Evolutionary conservation across 768 basidiomycete species (phyloP).

Genomic region (Leccinum subtestaceum): DNA sequence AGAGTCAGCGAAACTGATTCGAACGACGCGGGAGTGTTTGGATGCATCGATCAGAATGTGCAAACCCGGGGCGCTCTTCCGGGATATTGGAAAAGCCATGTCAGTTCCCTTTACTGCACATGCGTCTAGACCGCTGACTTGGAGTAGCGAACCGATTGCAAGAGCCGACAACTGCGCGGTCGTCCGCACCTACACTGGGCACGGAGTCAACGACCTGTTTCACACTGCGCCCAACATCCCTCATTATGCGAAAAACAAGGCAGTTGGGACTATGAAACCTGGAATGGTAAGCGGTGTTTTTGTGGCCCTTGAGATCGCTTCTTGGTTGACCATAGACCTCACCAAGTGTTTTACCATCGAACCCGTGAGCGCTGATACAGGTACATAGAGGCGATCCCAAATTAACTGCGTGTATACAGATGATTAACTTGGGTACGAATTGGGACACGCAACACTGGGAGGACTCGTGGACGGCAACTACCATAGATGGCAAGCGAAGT

Average conservation of each 20-base stretch:
- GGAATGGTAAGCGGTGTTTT: conserved; percentile 67
- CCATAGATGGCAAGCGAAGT: conserved; percentile 83
- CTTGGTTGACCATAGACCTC: conserved; percentile 8
- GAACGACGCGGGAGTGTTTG: conserved; percentile 75
- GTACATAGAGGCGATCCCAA: conserved; percentile 1
- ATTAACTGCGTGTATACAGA: conserved; percentile 44
- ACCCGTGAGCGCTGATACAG: conserved; percentile 49
- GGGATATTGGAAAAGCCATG: conserved; percentile 87
- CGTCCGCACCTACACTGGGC: conserved; percentile 89
- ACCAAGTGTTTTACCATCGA: conserved; percentile 73
- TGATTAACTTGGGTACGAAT: conserved; percentile 85
- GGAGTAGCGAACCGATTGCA: conserved; percentile 75
- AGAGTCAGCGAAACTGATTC: conserved; percentile 78
- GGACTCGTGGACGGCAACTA: conserved; percentile 96
- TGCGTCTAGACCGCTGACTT: conserved; percentile 12
- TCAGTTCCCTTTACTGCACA: conserved; percentile 38
- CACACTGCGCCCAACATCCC: conserved; percentile 85
- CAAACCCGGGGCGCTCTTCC: conserved; percentile 89
- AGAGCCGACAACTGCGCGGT: conserved; percentile 83
- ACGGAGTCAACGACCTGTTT: conserved; percentile 86
- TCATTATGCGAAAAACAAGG: conserved; percentile 94
- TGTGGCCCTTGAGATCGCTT: not conserved
- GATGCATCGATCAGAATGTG: conserved; percentile 90
- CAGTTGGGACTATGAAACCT: conserved; percentile 87
- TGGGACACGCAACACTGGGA: conserved; percentile 85